phyloP scores from a whole-genome alignment of 1,139 yeast genomes.

The Yamadazyma triangularis region DNA sequence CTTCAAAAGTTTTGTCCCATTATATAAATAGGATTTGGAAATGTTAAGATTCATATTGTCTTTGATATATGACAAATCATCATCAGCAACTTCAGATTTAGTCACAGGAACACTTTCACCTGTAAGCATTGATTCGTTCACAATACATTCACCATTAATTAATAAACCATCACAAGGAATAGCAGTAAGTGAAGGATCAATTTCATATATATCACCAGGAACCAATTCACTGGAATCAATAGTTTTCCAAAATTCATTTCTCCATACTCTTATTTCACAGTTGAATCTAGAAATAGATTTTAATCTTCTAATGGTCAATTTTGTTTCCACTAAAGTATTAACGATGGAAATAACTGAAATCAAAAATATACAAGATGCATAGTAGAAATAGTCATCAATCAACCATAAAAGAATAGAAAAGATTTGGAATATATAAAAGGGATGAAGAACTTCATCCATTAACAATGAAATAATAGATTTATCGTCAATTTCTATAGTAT shows the following conservation, averaged over 20 bases:
- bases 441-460: constrained; percentile 86
- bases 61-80: constrained; percentile 51
- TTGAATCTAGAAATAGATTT: constrained; percentile 68
- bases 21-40: constrained; percentile 72
- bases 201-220: constrained; percentile 93
- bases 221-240: constrained; percentile 77
- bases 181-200: constrained; percentile 70
- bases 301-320: constrained; percentile 65
- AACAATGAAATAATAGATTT: constrained; percentile 63
- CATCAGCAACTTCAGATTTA: constrained; percentile 63
- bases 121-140: constrained; percentile 92
- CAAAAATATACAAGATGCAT: constrained; percentile 85
- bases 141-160: constrained; percentile 86
- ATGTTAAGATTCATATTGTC: constrained; percentile 63
- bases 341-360: constrained; percentile 78
- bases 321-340: constrained; percentile 82
- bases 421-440: constrained; percentile 90
- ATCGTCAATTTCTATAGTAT: constrained; percentile 71
- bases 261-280: constrained; percentile 83
- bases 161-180: constrained; percentile 90
- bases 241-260: constrained; percentile 92
- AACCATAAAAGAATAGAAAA: constrained; percentile 91
- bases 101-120: constrained; percentile 98
- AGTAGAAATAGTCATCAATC: constrained; percentile 85
- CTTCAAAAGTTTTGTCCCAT: constrained; percentile 85